These are phyloP conservation scores for Xanthoceras sorbifolium DNA, from an alignment of 345 rosid species.

Conservation along the genomic window DNA sequence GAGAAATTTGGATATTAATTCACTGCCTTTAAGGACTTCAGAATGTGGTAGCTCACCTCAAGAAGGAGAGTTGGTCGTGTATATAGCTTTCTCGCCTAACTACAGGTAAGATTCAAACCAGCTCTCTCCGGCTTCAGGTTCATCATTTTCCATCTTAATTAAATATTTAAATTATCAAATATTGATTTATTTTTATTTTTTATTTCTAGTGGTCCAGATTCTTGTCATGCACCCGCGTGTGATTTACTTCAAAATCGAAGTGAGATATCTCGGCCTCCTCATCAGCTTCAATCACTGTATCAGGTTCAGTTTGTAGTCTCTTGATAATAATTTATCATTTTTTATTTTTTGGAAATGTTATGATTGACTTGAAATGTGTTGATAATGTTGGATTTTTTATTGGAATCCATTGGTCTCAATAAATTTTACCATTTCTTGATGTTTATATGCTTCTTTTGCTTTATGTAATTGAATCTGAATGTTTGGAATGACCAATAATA, in stretches of 20 bases:
- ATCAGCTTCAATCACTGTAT: slow-evolving; percentile 52
- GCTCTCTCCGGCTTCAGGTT: slow-evolving; percentile 87
- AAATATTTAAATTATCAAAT: background rate
- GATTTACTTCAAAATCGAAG: slow-evolving; percentile 30
- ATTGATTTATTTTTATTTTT: background rate
- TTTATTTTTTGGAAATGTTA: background rate
- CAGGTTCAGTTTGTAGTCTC: slow-evolving; percentile 42
- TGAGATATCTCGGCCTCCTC: slow-evolving; percentile 39
- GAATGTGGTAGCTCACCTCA: background rate
- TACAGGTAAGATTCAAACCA: too few species aligned
- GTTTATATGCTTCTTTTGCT: background rate
- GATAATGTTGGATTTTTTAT: slow-evolving; percentile 53
- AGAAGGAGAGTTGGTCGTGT: too few species aligned
- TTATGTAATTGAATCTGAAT: background rate
- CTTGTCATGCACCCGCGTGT: slow-evolving; percentile 49
- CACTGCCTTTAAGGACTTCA: background rate
- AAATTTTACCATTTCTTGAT: background rate
- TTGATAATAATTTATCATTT: background rate
- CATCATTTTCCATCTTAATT: background rate
- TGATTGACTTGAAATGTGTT: slow-evolving; percentile 14
- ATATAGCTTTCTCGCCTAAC: too few species aligned
- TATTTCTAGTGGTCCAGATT: slow-evolving; percentile 62
- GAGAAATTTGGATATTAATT: slow-evolving; percentile 10
- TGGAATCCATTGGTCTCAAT: background rate
- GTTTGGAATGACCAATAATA: too few species aligned